A percentile compares a stretch with the other conserved stretches of the same genome.
Evolutionary conservation across 192 early-diverging fungal species (phyloP).

Genomic region (Helicostylum pulchrum): DNA sequence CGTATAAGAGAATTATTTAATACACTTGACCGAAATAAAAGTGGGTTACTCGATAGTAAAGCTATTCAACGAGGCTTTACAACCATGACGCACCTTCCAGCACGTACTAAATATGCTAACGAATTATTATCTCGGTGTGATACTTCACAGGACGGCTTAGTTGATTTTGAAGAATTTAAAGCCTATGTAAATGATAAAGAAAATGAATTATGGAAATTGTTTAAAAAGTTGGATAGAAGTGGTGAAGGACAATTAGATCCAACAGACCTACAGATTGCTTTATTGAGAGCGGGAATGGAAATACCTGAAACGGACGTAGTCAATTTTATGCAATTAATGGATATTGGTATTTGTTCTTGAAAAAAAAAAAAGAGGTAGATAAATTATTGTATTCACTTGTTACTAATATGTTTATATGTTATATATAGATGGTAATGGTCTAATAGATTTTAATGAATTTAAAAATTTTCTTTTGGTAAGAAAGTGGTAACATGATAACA

Average conservation of each 20-base stretch:
- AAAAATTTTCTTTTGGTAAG: conserved; percentile 57
- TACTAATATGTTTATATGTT: not conserved
- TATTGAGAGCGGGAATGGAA: conserved; percentile 53
- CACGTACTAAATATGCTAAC: conserved; percentile 33
- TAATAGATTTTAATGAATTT: conserved; percentile 64
- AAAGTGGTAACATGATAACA: not conserved
- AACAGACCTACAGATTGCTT: conserved; percentile 47
- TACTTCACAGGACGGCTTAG: conserved; percentile 31
- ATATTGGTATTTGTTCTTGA: conserved; percentile 27
- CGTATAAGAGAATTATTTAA: conserved; percentile 34
- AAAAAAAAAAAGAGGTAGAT: not conserved
- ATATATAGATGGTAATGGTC: conserved; percentile 48
- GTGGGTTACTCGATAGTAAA: conserved; percentile 31
- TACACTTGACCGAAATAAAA: conserved; percentile 24
- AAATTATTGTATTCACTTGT: not conserved
- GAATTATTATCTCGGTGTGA: conserved; percentile 37
- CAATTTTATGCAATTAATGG: conserved; percentile 58
- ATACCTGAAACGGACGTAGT: conserved; percentile 55
- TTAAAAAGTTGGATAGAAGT: conserved; percentile 55
- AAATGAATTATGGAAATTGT: conserved; percentile 57
- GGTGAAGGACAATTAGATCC: conserved; percentile 54
- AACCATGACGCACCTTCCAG: conserved; percentile 31
- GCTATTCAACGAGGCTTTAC: conserved; percentile 33
- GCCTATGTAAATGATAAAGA: conserved; percentile 64
- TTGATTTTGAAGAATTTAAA: conserved; percentile 51